Percentiles rank a stretch among this genome's conserved stretches.
These are phyloP conservation scores for Cyclocybe aegerita DNA, from an alignment of 768 basidiomycete species.

Conservation along the genomic window DNA sequence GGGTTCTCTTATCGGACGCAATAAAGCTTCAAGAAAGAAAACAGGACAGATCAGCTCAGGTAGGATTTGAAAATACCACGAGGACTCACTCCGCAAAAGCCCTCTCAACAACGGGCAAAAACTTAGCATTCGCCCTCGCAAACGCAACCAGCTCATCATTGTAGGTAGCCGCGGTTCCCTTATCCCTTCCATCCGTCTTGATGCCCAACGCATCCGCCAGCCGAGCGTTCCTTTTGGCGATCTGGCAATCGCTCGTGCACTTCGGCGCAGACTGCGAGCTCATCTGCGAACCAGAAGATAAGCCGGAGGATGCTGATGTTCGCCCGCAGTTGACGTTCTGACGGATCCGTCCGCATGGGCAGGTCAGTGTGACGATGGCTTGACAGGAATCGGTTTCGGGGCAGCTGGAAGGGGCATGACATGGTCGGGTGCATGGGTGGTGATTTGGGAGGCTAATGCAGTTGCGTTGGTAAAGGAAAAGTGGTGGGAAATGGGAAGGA, in stretches of 20 bases:
- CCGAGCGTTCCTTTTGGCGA: constrained; percentile 83
- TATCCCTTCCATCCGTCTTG: constrained; percentile 46
- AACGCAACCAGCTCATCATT: constrained; percentile 61
- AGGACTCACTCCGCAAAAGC: constrained; percentile 74
- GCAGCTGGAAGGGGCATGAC: constrained; percentile 90
- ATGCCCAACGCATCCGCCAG: constrained; percentile 94
- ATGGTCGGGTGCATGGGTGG: constrained; percentile 76
- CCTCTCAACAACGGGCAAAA: constrained; percentile 74
- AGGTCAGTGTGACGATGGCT: constrained; percentile 63
- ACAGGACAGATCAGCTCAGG: constrained; percentile 6
- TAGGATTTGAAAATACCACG: constrained; percentile 14
- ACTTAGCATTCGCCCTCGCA: constrained; percentile 61
- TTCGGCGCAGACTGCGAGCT: constrained; percentile 40
- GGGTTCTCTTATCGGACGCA: constrained; percentile 59
- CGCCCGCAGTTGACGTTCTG: constrained; percentile 76
- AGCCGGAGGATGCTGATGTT: constrained; percentile 38
- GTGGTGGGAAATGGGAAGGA: constrained; percentile 8
- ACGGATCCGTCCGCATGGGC: constrained; percentile 81
- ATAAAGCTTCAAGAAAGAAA: constrained; percentile 52
- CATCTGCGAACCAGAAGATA: too few relatives aligned
- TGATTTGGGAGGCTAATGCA: constrained; percentile 55
- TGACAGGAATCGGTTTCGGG: constrained; percentile 79
- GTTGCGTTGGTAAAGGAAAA: neutral
- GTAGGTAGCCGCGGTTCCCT: constrained; percentile 47
- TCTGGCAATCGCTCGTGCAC: constrained; percentile 81